Percentiles rank a stretch among this genome's conserved stretches.
Evolutionary conservation across 163 green algal species (phyloP).

Genomic region (Coccomyxa subellipsoidea): DNA sequence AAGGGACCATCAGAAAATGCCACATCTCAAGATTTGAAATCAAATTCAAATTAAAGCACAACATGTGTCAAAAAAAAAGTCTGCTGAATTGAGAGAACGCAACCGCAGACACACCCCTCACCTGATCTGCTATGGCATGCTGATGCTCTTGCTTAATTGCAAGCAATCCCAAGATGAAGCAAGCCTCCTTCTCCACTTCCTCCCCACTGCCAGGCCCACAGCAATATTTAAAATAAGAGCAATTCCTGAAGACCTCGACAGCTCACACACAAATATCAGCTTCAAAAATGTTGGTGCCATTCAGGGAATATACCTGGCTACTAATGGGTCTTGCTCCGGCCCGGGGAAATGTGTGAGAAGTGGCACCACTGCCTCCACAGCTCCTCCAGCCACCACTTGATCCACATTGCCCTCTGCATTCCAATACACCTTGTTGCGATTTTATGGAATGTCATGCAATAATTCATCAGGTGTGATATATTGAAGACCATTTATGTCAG

Average conservation of each 20-base stretch:
- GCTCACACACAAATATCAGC: too few species aligned
- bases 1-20: background rate
- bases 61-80: too few species aligned
- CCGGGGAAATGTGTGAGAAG: slow-evolving; percentile 47
- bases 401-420: slow-evolving; percentile 80
- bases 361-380: slow-evolving; percentile 66
- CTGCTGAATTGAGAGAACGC: too few species aligned
- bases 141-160: slow-evolving; percentile 95
- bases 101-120: too few species aligned
- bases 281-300: too few species aligned
- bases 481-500: too few species aligned
- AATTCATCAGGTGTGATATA: too few species aligned
- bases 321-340: background rate
- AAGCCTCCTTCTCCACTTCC: slow-evolving; percentile 89
- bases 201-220: slow-evolving; percentile 43
- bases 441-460: too few species aligned
- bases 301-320: background rate
- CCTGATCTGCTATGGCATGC: slow-evolving; percentile 71
- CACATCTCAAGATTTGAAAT: background rate
- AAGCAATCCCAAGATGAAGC: slow-evolving; percentile 93
- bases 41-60: too few species aligned
- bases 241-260: background rate
- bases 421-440: too few species aligned
- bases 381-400: slow-evolving; percentile 59
- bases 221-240: background rate